These are phyloP conservation scores for Diplotaxis tenuifolia DNA, from an alignment of 345 rosid species.

Conservation along the genomic window DNA sequence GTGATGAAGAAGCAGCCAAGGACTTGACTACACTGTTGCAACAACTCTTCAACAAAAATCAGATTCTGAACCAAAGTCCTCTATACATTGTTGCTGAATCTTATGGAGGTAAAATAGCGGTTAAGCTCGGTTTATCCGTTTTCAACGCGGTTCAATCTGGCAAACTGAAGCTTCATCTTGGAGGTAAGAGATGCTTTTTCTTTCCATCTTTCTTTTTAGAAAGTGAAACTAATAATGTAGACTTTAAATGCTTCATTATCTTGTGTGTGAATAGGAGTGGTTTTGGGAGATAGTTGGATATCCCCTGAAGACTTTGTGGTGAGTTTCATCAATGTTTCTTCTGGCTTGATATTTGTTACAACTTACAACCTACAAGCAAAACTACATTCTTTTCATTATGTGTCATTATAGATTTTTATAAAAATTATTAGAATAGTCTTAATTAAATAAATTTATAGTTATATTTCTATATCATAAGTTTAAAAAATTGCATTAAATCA, in stretches of 20 bases:
- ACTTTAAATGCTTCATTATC: background rate
- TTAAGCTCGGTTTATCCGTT: constrained; percentile 65
- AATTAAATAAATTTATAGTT: background rate
- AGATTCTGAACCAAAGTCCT: constrained; percentile 57
- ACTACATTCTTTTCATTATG: background rate
- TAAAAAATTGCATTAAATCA: background rate
- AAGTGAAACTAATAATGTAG: constrained; percentile 3
- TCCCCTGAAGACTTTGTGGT: constrained; percentile 96
- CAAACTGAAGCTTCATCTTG: constrained; percentile 61
- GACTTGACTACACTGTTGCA: constrained; percentile 67
- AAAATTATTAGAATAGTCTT: background rate
- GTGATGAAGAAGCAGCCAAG: constrained; percentile 78
- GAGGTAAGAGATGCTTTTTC: constrained; percentile 44
- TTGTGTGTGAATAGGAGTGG: constrained; percentile 53
- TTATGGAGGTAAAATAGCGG: constrained; percentile 90
- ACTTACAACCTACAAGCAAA: no score
- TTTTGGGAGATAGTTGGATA: constrained; percentile 85
- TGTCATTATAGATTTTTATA: background rate
- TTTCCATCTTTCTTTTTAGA: background rate
- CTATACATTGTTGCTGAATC: constrained; percentile 83
- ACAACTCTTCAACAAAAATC: constrained; percentile 47
- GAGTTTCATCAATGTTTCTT: constrained; percentile 5
- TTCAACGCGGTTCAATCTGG: constrained; percentile 57
- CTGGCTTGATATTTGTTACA: background rate
- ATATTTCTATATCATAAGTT: background rate